phyloP scores from a whole-genome alignment of 768 basidiomycete genomes.

The Boletus pseudopeckii region DNA sequence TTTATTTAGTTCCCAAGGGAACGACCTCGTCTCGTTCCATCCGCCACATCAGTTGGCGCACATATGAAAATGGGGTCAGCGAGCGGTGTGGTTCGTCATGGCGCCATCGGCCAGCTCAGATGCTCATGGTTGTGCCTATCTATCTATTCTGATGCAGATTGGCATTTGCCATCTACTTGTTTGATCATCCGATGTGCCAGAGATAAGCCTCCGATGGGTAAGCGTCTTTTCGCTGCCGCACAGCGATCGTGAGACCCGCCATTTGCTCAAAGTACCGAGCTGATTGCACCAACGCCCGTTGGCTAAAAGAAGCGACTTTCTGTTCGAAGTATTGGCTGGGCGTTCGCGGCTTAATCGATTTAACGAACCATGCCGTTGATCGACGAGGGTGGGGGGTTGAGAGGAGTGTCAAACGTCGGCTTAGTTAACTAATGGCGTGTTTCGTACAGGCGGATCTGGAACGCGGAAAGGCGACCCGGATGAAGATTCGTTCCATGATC shows the following conservation, averaged over 20 bases:
- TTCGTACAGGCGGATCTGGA: not conserved
- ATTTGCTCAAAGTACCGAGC: not conserved
- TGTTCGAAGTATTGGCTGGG: not conserved
- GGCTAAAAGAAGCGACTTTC: conserved; percentile 1
- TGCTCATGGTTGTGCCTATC: conserved; percentile 3
- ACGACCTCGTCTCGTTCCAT: not conserved
- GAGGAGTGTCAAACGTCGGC: not conserved
- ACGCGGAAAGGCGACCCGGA: not conserved
- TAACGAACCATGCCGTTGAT: not conserved
- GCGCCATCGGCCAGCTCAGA: not conserved
- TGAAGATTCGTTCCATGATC: not conserved
- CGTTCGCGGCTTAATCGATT: not conserved
- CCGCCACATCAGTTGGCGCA: not conserved
- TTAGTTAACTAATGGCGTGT: not conserved
- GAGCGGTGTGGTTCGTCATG: not conserved
- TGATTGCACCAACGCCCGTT: not conserved
- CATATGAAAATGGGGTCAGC: not conserved
- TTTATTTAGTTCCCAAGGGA: not conserved
- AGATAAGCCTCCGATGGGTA: conserved; percentile 6
- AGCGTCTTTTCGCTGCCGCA: not conserved
- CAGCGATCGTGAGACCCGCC: not conserved
- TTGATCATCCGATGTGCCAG: conserved; percentile 7
- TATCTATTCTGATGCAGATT: not conserved
- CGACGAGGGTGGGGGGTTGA: not conserved
- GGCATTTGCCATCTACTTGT: conserved; percentile 1